Percentiles rank a stretch among this genome's conserved stretches.
phyloP scores from a whole-genome alignment of 805 yeast species.

The Starmerella lactis-condensi region DNA sequence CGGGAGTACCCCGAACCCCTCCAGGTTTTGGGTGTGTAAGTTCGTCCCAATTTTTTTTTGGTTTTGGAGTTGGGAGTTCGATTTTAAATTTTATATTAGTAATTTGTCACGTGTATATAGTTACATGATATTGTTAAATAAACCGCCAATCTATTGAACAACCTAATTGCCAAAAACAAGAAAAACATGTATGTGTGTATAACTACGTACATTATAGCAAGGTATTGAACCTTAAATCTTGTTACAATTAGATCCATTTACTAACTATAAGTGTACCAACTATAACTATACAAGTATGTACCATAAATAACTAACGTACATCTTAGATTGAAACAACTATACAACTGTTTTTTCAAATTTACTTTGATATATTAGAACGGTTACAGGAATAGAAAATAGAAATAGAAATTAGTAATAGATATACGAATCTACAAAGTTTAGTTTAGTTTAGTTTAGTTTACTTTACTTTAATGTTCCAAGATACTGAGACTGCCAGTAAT shows the following conservation, averaged over 20 bases:
- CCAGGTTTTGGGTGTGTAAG: slow-evolving; percentile 5
- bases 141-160: background rate
- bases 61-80: slow-evolving; percentile 1
- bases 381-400: background rate
- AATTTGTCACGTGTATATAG: background rate
- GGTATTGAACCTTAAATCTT: background rate
- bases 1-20: slow-evolving; percentile 5
- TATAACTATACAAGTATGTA: background rate
- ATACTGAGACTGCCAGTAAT: slow-evolving; percentile 92
- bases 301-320: background rate
- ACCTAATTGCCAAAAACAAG: background rate
- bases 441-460: background rate
- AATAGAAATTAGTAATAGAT: background rate
- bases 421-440: background rate
- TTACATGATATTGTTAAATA: background rate
- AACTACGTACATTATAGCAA: background rate
- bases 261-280: background rate
- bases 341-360: background rate
- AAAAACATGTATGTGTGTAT: background rate
- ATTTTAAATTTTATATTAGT: background rate
- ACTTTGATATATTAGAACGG: background rate
- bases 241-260: background rate
- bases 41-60: background rate
- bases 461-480: slow-evolving; percentile 51
- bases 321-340: background rate